Evolutionary conservation across 257 asterid species (phyloP).

Genomic region (Jasminum sambac): DNA sequence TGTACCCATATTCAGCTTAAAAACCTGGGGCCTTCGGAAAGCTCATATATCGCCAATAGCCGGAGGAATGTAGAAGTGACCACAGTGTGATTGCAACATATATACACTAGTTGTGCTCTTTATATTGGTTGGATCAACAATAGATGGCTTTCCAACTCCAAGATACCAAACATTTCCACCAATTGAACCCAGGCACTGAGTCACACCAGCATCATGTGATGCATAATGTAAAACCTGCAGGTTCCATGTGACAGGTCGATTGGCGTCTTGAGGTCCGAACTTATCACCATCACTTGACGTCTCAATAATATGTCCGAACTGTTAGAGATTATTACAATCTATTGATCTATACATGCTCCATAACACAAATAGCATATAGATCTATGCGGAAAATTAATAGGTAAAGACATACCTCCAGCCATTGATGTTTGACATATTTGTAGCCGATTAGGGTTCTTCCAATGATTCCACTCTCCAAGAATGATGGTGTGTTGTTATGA

Average conservation of each 20-base stretch:
- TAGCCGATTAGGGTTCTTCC: no score
- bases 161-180: conserved; percentile 89
- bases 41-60: conserved; percentile 63
- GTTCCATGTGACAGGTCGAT: conserved; percentile 72
- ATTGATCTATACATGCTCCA: no score
- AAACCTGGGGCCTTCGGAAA: conserved; percentile 74
- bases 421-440: no score
- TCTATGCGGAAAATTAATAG: no score
- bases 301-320: conserved; percentile 79
- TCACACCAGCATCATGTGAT: conserved; percentile 79
- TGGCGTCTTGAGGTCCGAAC: conserved; percentile 83
- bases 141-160: conserved; percentile 84
- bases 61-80: conserved; percentile 78
- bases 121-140: conserved; percentile 42
- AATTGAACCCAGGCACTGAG: conserved; percentile 89
- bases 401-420: no score
- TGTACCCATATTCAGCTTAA: conserved; percentile 71
- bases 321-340: no score
- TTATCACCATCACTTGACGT: conserved; percentile 66
- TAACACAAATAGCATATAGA: no score
- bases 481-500: no score
- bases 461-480: no score
- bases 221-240: conserved; percentile 93
- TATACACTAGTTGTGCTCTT: conserved; percentile 28
- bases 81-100: conserved; percentile 50